Conservation (phyloP, 176 grass and related monocot species). For the Tuctoria greenei region DNA sequence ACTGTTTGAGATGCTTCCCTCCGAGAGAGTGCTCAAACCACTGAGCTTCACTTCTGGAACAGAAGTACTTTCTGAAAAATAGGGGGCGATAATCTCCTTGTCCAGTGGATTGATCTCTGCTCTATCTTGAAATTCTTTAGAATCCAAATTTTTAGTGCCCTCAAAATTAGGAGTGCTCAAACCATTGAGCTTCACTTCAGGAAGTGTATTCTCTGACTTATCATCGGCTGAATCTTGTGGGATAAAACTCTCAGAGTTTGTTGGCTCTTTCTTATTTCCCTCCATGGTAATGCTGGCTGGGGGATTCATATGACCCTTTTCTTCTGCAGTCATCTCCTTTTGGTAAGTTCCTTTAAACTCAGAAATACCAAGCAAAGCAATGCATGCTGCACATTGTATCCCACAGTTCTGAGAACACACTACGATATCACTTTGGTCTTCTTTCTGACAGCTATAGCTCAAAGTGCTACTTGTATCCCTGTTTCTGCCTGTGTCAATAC, state of each 20-base stretch:
- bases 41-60: background rate
- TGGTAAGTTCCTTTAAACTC: conserved; percentile 40
- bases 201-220: conserved; percentile 12
- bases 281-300: conserved; percentile 40
- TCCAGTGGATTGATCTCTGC: conserved; percentile 41
- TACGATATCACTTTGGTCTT: conserved; percentile 36
- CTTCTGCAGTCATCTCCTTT: conserved; percentile 52
- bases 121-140: conserved; percentile 39
- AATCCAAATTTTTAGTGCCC: conserved; percentile 44
- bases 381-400: conserved; percentile 42
- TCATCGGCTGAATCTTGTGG: conserved; percentile 25
- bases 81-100: conserved; percentile 52
- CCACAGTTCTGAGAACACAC: conserved; percentile 38
- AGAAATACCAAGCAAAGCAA: conserved; percentile 50
- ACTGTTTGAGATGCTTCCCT: conserved; percentile 37
- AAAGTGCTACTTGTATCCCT: conserved; percentile 41
- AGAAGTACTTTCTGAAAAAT: conserved; percentile 35
- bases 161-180: conserved; percentile 29
- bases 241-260: conserved; percentile 12
- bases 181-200: conserved; percentile 20
- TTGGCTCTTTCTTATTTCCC: conserved; percentile 21
- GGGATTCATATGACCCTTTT: conserved; percentile 49
- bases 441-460: conserved; percentile 35
- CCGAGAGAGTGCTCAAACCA: background rate
- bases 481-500: conserved; percentile 58